Base-by-base conservation (phyloP, 805 yeast species). In the Candida maris region DNA sequence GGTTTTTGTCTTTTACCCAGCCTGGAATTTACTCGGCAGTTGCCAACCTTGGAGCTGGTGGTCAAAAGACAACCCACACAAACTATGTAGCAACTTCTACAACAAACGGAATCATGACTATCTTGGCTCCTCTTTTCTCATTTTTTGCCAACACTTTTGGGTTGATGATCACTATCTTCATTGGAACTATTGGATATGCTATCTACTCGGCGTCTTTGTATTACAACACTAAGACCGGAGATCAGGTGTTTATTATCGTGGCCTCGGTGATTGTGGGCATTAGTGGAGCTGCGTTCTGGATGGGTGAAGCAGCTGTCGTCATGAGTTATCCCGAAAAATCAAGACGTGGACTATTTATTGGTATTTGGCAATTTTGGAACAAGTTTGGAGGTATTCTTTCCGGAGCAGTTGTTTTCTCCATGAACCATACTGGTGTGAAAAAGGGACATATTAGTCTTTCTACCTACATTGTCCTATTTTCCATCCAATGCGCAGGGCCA, bases 181-280 rank as follows among this genome's bases (percentile, higher is more conserved):
- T 51, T 17, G 61, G 59, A 16, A 43, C 49, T 7, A 21, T 56
- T 29, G 60, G 59, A 3, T 54, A 47, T 32, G 46, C 49, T 3
- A 21, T 54, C 17, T 53, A 45, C 39, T 48, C 56, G 20, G 59
- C 59, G 19, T 54, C 55, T 3, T 36, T 57, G 5, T 56, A 57
- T 35, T 38, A 48, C 27, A 57, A 56, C 30, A 45, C 52, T 8
- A 49, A 46, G 34, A 44, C 45, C 34, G 59, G 61, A 5, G 37
- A 48, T 6, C 54, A 56, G 37, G 43, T 48, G 24, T 38, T 52
- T 3, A 49, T 56, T 19, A 39, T 54, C 27, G 41, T 45, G 14
- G 59, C 59, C 20, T 52, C 58, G 8, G 44, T 41, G 2, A 24
- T 45, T 4, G 42, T 52, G 28, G 61, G 61, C 33, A 27, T 54